A percentile compares a stretch with the other conserved stretches of the same genome.
Evolutionary conservation across 2,329 filamentous ascomycete species (phyloP).

Genomic region (Epichloe aotearoae): DNA sequence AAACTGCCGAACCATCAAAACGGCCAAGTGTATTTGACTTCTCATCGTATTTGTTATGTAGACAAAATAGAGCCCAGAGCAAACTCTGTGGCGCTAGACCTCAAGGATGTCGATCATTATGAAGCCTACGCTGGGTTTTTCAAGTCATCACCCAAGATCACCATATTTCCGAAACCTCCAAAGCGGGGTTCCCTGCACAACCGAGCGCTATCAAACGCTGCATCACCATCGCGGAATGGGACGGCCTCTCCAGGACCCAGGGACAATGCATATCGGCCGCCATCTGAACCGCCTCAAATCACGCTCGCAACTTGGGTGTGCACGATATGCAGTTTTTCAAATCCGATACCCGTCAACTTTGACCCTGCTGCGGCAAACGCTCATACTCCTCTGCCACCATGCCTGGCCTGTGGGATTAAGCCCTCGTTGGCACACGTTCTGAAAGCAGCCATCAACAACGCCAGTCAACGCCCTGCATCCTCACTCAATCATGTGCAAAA

Average conservation of each 20-base stretch:
- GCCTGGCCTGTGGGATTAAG: constrained; percentile 86
- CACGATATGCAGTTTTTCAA: constrained; percentile 90
- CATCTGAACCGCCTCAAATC: constrained; percentile 28
- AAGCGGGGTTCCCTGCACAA: constrained; percentile 51
- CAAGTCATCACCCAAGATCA: constrained; percentile 91
- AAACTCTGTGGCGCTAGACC: constrained; percentile 70
- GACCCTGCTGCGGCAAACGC: constrained; percentile 70
- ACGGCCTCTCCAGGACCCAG: constrained; percentile 33
- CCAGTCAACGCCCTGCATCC: constrained; percentile 36
- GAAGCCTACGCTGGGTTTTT: constrained; percentile 91
- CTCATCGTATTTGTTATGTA: constrained; percentile 90
- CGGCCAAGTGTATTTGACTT: constrained; percentile 92
- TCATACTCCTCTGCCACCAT: constrained; percentile 71
- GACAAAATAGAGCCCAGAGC: constrained; percentile 76
- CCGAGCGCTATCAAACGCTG: constrained; percentile 33
- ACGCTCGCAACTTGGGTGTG: constrained; percentile 81
- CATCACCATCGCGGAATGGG: constrained; percentile 31
- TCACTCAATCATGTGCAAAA: not conserved
- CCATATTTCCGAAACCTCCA: constrained; percentile 66
- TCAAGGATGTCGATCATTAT: constrained; percentile 81
- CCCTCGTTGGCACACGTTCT: constrained; percentile 70
- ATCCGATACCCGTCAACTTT: constrained; percentile 85
- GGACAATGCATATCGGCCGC: constrained; percentile 28
- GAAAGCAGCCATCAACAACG: constrained; percentile 73
- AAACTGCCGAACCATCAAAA: constrained; percentile 92